phyloP scores from a whole-genome alignment of 1,284 basidiomycete species.

The Wallemia hederae region DNA sequence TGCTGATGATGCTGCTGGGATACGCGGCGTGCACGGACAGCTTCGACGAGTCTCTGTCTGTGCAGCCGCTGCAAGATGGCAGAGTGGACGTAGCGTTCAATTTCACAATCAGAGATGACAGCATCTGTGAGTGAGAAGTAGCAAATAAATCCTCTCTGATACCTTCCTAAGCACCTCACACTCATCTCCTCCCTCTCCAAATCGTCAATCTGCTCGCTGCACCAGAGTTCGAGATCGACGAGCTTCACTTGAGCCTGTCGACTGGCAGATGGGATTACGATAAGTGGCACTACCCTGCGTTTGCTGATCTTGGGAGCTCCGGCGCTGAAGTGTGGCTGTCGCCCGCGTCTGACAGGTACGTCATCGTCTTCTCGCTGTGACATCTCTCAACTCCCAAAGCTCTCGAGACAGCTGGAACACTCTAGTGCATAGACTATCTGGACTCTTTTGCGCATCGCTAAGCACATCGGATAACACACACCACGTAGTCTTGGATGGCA shows the following conservation, averaged over 20 bases:
- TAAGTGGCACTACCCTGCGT: conserved; percentile 41
- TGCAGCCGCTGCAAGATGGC: conserved; percentile 54
- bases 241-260: conserved; percentile 61
- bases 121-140: not conserved
- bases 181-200: conserved; percentile 51
- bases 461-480: not conserved
- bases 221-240: conserved; percentile 41
- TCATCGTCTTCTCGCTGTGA: conserved; percentile 4
- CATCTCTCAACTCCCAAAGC: not conserved
- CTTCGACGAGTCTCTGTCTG: conserved; percentile 30
- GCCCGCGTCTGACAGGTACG: conserved; percentile 29
- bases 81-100: conserved; percentile 55
- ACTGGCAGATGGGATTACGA: conserved; percentile 72
- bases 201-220: conserved; percentile 50
- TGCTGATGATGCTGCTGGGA: not conserved
- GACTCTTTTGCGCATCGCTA: not conserved
- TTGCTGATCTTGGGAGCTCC: conserved; percentile 35
- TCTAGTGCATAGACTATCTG: not conserved
- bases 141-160: not conserved
- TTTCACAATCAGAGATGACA: conserved; percentile 34
- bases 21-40: conserved; percentile 3
- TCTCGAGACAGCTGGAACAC: not conserved
- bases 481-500: not conserved
- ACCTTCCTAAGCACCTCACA: conserved; percentile 32
- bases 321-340: conserved; percentile 76